Base-by-base conservation (phyloP, 108 stramenopile species). In the Asterionellopsis glacialis region DNA sequence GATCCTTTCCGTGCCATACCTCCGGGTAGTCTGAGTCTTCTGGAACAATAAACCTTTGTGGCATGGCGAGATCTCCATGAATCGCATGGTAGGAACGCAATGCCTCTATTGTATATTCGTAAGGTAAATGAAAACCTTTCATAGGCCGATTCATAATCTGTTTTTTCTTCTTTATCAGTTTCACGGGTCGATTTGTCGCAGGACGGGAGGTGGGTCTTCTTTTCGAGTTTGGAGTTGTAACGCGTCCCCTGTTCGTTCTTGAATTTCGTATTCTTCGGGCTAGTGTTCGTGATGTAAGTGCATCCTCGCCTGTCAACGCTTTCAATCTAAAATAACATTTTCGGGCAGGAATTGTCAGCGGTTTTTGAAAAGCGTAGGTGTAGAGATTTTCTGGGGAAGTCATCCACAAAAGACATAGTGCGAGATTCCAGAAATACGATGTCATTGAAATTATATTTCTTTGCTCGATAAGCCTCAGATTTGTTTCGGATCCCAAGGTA, bases 1-100 rank as follows among this genome's bases (percentile, higher is more conserved):
- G 60, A 65, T 81, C 76, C 2, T 77, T 45, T 11, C 85, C 83
- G 49, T 85, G 83, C 83, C 82, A 87, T 65, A 79, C 80, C 5
- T 12, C 23, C 10, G 89, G 85, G 69, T 74, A 90, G 0, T 61
- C 74, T 49, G 33, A 12, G 5, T 23, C 51, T 25, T 49, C 62
- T 11, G 84, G 82, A 0, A 90, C 81, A 11, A 64, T 43, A 63
- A 64, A 90, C 22, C 76, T 51, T 55, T 81, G 57, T 11, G 89
- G 83, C 49, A 90, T 69, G 16, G 68, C 79, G 16, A 90, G 66
- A 61, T 90, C 59, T 0, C 74, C 73, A 63, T 90, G 73, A 25
- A 67, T 55, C 1, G 75, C 23, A 45, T 85, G 61, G 27, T 83
- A 90, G 14, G 56, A 61, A 52, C 54, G 59, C 18, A 90, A 59